phyloP scores from a whole-genome alignment of 1,284 basidiomycete genomes.

The Coriolopsis trogii region DNA sequence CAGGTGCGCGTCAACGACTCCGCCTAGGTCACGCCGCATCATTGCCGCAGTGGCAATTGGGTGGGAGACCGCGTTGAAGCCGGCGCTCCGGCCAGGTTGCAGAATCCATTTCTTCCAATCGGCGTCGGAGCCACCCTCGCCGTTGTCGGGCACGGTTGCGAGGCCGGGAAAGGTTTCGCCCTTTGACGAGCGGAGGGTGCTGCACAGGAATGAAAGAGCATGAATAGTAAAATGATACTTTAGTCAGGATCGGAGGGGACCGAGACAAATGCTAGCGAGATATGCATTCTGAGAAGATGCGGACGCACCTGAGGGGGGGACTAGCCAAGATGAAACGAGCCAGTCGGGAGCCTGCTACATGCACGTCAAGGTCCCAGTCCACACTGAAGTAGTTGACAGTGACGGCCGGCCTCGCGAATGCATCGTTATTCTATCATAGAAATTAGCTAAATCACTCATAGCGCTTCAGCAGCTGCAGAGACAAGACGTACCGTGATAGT shows the following conservation, averaged over 20 bases:
- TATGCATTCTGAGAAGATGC: background rate
- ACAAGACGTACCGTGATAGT: conserved; percentile 41
- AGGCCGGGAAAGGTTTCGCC: conserved; percentile 44
- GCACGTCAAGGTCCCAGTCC: conserved; percentile 50
- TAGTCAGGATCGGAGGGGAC: too few species aligned
- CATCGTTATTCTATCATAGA: conserved; percentile 41
- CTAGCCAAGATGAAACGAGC: conserved; percentile 47
- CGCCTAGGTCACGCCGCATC: conserved; percentile 60
- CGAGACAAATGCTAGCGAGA: too few species aligned
- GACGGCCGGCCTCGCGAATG: conserved; percentile 47
- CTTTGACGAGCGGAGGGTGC: conserved; percentile 12
- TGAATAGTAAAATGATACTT: too few species aligned
- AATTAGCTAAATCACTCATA: background rate
- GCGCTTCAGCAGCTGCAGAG: too few species aligned
- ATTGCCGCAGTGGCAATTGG: conserved; percentile 66
- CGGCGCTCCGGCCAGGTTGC: conserved; percentile 20
- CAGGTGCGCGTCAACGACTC: conserved; percentile 41
- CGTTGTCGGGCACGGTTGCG: conserved; percentile 42
- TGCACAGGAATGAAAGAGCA: too few species aligned
- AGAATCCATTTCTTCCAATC: conserved; percentile 50
- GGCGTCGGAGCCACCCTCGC: conserved; percentile 43
- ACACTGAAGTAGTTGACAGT: conserved; percentile 53
- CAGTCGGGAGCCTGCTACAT: conserved; percentile 49
- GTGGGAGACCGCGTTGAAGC: conserved; percentile 51
- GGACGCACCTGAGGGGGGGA: conserved; percentile 33